Evolutionary conservation across 2,329 filamentous ascomycete species (phyloP), one percentile per base, ranked within the genome.

Genomic region (Fusarium falciforme): DNA sequence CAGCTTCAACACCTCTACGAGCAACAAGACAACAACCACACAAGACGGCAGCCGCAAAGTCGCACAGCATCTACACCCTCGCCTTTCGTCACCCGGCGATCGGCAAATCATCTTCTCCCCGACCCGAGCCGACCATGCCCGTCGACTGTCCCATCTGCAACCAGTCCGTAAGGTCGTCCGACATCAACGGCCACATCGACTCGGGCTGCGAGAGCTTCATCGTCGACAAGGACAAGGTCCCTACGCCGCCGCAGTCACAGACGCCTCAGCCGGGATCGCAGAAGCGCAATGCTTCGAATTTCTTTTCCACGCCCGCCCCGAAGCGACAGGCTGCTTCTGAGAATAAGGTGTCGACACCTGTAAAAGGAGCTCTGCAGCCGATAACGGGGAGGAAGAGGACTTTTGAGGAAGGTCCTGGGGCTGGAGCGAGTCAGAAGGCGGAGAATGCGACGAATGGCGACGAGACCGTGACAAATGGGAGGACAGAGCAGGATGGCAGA

Each of bases 121-220:
- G 6, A 31, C 17, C 20, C 54, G 42, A 52, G 31, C 22, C 68
- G 40, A 68, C 61, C 68, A 83, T 83, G 82, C 78, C 82, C 79
- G 93, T 97, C 76, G 89, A 90, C 78, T 98, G 95, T 80, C 95
- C 95, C 17, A 93, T 95, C 75, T 98, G 95, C 85, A 87, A 89
- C 79, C 92, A 93, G 77, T 86, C 88, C 65, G 94, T 96, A 78
- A 92, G 90, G 74, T 85, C 92, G 74, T 85, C 86, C 79, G 89
- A 93, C 75, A 98, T 98, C 86, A 98, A 98, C 84, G 88, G 88
- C 76, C 96, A 98, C 83, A 91, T 98, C 80, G 96, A 98, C 84
- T 96, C 94, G 33, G 89, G 89, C 73, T 98, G 96, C 85, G 83
- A 89, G 69, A 87, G 86, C 38, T 92, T 92, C 80, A 82, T 96